Conservation (phyloP, 2,329 filamentous ascomycete genomes). For the Aureobasidium sp. region DNA sequence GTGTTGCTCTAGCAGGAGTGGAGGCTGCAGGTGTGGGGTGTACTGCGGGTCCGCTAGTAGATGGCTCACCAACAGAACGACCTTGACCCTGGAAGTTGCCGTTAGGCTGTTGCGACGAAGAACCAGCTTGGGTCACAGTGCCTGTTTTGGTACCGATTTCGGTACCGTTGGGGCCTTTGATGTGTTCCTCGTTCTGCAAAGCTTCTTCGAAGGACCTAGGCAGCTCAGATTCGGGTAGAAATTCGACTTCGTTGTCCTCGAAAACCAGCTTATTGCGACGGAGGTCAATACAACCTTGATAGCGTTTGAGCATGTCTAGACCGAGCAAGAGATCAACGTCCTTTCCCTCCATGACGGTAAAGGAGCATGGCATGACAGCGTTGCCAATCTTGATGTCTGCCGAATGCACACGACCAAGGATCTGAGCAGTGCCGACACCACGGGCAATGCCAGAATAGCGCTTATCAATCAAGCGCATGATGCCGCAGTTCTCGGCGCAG, state of each 20-base stretch:
- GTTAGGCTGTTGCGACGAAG: slow-evolving; percentile 21
- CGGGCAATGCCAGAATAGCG: slow-evolving; percentile 87
- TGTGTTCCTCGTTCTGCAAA: slow-evolving; percentile 62
- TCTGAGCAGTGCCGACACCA: slow-evolving; percentile 89
- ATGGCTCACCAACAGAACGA: slow-evolving; percentile 24
- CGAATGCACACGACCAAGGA: slow-evolving; percentile 90
- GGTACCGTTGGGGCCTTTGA: slow-evolving; percentile 81
- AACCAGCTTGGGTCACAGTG: slow-evolving; percentile 55
- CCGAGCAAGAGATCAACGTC: slow-evolving; percentile 88
- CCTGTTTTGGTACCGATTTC: slow-evolving; percentile 79
- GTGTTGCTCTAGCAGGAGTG: slow-evolving; percentile 10
- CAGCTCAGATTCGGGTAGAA: slow-evolving; percentile 87
- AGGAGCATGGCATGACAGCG: slow-evolving; percentile 83
- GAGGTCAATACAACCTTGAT: slow-evolving; percentile 89
- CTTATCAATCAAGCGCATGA: slow-evolving; percentile 91
- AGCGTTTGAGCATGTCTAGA: slow-evolving; percentile 92
- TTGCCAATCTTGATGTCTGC: slow-evolving; percentile 90
- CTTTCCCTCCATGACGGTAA: slow-evolving; percentile 99
- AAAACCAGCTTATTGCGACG: slow-evolving; percentile 79
- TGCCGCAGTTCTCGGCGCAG: slow-evolving; percentile 85
- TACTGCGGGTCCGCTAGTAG: slow-evolving; percentile 7
- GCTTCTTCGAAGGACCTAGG: slow-evolving; percentile 73
- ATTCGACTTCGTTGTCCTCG: slow-evolving; percentile 78
- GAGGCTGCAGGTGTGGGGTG: slow-evolving; percentile 18
- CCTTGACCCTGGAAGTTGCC: slow-evolving; percentile 27